Evolutionary conservation across 2,329 filamentous ascomycete genomes (phyloP).

Genomic region (Diaporthe vaccinii): DNA sequence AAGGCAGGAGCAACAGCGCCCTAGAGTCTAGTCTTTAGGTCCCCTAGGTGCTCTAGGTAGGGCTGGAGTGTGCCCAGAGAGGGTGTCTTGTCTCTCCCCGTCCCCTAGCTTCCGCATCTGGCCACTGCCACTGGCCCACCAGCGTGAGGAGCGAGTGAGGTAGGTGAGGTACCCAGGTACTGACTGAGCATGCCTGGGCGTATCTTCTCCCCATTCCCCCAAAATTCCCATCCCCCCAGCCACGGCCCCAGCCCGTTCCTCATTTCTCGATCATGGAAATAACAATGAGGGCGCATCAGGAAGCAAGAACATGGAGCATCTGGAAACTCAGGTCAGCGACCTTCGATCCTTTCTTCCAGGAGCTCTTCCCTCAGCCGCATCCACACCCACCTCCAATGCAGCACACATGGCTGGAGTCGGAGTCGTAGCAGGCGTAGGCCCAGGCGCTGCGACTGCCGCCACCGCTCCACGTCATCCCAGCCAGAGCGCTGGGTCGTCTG

Average conservation of each 20-base stretch:
- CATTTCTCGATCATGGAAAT: constrained; percentile 28
- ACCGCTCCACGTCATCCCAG: constrained; percentile 46
- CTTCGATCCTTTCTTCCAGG: constrained; percentile 62
- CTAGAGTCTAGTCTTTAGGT: not conserved
- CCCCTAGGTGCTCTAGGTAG: constrained; percentile 4
- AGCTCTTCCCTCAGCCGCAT: constrained; percentile 45
- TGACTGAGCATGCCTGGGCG: not conserved
- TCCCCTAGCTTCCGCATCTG: constrained; percentile 24
- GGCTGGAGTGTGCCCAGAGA: constrained; percentile 12
- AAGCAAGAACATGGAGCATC: constrained; percentile 61
- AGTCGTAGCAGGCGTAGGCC: constrained; percentile 18
- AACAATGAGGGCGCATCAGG: constrained; percentile 29
- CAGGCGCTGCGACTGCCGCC: constrained; percentile 42
- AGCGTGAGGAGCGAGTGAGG: not conserved
- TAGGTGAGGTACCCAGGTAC: not conserved
- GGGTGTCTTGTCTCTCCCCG: constrained; percentile 21
- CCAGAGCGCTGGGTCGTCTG: constrained; percentile 43
- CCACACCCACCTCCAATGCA: constrained; percentile 13
- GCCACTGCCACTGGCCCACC: no score
- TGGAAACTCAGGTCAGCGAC: constrained; percentile 68
- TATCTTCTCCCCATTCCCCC: constrained; percentile 3
- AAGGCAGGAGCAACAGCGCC: not conserved
- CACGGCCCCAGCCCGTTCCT: constrained; percentile 8
- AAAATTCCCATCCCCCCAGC: constrained; percentile 26
- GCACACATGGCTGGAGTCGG: constrained; percentile 41